phyloP scores from a whole-genome alignment of 140 eudicot genomes.

The Ambrosia hybrid region DNA sequence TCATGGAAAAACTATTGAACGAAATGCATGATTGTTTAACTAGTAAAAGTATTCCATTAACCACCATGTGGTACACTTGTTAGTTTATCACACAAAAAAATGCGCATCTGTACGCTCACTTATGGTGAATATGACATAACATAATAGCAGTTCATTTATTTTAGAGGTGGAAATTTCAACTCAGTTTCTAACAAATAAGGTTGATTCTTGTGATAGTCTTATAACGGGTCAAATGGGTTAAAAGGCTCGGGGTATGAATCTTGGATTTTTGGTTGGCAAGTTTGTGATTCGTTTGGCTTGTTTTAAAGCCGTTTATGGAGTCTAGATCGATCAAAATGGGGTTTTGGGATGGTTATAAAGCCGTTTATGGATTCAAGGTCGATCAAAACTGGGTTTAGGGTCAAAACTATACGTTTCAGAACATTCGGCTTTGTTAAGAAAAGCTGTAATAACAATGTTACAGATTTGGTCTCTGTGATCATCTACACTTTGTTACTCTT shows the following conservation, averaged over 20 bases:
- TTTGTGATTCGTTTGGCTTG: too few species aligned
- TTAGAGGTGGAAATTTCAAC: conserved; percentile 7
- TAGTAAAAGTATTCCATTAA: neutral
- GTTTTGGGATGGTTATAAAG: too few species aligned
- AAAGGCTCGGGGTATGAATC: neutral
- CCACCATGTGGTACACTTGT: conserved; percentile 6
- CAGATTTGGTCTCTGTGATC: too few species aligned
- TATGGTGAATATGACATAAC: conserved; percentile 6
- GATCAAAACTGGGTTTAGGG: too few species aligned
- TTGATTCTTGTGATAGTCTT: neutral
- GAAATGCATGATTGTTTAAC: neutral
- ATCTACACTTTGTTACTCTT: too few species aligned
- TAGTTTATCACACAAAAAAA: conserved; percentile 14
- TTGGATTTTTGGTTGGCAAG: too few species aligned
- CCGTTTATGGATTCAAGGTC: too few species aligned
- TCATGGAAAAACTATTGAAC: conserved; percentile 16
- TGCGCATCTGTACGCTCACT: neutral
- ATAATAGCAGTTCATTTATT: neutral
- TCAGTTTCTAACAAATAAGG: neutral
- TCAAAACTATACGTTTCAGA: too few species aligned
- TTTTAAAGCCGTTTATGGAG: too few species aligned
- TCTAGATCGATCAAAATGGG: too few species aligned
- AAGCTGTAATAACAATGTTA: too few species aligned
- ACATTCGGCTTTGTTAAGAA: too few species aligned
- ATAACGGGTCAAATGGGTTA: neutral